These are phyloP conservation scores for Dentipellis fragilis DNA, from an alignment of 768 basidiomycete genomes.

Conservation along the genomic window DNA sequence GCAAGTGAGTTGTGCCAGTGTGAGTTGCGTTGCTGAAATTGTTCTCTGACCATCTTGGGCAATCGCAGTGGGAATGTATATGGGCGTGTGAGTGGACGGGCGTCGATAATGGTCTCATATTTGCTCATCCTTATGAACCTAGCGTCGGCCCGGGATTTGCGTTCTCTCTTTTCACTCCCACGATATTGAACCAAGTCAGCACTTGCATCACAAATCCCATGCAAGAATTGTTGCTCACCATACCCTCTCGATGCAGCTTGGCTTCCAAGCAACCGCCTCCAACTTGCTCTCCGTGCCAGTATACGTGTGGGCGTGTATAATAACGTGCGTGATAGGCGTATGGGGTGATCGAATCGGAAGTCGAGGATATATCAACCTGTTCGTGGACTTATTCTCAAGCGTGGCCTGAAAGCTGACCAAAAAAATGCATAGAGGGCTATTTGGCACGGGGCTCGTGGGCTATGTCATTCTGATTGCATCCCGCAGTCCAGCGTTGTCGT, in stretches of 20 bases:
- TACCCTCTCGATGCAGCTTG: slow-evolving; percentile 18
- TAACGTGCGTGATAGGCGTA: slow-evolving; percentile 56
- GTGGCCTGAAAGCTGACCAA: not conserved
- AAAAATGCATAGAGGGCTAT: slow-evolving; percentile 4
- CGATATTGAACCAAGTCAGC: slow-evolving; percentile 40
- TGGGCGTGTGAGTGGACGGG: slow-evolving; percentile 47
- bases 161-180: slow-evolving; percentile 42
- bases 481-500: slow-evolving; percentile 50
- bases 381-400: slow-evolving; percentile 15
- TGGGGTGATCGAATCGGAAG: slow-evolving; percentile 50
- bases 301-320: slow-evolving; percentile 63
- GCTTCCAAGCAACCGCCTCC: slow-evolving; percentile 53
- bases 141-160: slow-evolving; percentile 43
- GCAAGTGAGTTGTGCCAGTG: slow-evolving; percentile 41
- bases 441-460: slow-evolving; percentile 34
- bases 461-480: slow-evolving; percentile 63
- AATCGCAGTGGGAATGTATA: slow-evolving; percentile 54
- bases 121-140: not conserved
- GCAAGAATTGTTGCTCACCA: not conserved
- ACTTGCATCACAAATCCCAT: not conserved
- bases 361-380: slow-evolving; percentile 55
- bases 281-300: slow-evolving; percentile 73
- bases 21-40: too few relatives aligned
- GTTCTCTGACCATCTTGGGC: not conserved
- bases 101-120: not conserved